phyloP scores from a whole-genome alignment of 139 green algal species.

The Tetradesmus obliquus region DNA sequence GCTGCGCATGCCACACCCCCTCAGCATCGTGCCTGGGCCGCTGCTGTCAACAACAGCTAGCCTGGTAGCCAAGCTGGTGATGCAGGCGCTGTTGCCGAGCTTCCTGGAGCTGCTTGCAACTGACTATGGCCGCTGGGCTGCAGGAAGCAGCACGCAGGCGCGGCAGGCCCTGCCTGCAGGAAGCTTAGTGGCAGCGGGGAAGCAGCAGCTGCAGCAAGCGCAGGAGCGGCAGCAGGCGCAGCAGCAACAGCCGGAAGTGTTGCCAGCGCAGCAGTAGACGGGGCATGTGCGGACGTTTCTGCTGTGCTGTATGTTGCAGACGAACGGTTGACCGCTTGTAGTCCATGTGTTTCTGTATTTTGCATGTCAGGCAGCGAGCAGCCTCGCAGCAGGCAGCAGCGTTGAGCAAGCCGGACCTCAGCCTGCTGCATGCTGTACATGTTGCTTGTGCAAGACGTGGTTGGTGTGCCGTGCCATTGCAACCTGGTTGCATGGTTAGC shows the following conservation, averaged over 20 bases:
- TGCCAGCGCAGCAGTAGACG: neutral
- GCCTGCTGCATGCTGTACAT: too few relatives aligned
- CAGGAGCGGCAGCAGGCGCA: neutral
- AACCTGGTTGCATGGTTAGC: too few relatives aligned
- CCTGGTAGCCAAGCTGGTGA: slow-evolving; percentile 54
- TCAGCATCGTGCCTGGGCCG: slow-evolving; percentile 55
- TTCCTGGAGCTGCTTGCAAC: slow-evolving; percentile 57
- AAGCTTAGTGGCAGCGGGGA: slow-evolving; percentile 33
- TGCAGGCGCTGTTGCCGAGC: slow-evolving; percentile 55
- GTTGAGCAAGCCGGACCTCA: too few relatives aligned
- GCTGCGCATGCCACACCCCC: slow-evolving; percentile 54
- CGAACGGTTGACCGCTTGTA: too few relatives aligned
- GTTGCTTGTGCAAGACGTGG: too few relatives aligned
- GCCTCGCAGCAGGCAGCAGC: neutral
- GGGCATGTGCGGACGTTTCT: too few relatives aligned
- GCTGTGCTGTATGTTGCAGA: too few relatives aligned
- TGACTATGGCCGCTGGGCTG: slow-evolving; percentile 50
- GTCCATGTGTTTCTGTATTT: too few relatives aligned
- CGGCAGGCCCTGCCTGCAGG: slow-evolving; percentile 28
- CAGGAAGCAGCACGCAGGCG: neutral
- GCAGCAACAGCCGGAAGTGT: neutral
- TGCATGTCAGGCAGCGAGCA: too few relatives aligned
- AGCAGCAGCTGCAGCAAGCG: slow-evolving; percentile 28
- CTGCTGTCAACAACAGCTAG: slow-evolving; percentile 52
- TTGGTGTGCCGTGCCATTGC: too few relatives aligned